phyloP scores from a whole-genome alignment of 495 filamentous ascomycete species.

The Daldinia caldariorum region DNA sequence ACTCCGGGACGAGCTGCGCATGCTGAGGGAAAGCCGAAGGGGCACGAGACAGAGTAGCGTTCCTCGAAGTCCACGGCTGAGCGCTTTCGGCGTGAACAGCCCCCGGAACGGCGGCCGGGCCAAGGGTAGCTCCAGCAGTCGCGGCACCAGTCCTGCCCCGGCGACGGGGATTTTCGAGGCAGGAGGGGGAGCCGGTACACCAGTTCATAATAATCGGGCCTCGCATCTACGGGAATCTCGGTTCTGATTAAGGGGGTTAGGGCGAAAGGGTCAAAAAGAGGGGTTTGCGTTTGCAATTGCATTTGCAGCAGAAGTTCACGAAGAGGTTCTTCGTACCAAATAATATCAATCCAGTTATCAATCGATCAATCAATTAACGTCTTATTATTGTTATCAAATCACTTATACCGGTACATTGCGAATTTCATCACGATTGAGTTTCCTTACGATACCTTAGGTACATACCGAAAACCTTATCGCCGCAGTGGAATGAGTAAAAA shows the following conservation, averaged over 20 bases:
- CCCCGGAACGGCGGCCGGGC: constrained; percentile 48
- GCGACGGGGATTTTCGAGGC: constrained; percentile 39
- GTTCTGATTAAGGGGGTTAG: constrained; percentile 10
- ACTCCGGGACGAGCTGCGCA: constrained; percentile 49
- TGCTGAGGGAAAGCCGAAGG: constrained; percentile 60
- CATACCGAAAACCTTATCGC: no score
- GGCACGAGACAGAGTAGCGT: constrained; percentile 60
- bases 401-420: background rate
- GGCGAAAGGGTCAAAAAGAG: no score
- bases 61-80: constrained; percentile 58
- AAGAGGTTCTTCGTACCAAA: background rate
- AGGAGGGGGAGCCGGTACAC: constrained; percentile 23
- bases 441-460: background rate
- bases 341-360: background rate
- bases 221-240: constrained; percentile 51
- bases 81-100: constrained; percentile 52
- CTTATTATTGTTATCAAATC: background rate
- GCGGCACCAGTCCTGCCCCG: constrained; percentile 57
- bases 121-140: constrained; percentile 51
- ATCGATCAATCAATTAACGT: no score
- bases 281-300: background rate
- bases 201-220: constrained; percentile 42
- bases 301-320: background rate
- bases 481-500: background rate
- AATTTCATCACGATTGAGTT: constrained; percentile 17